Conservation (phyloP, 441 rosid genomes). For the Pelargonium australe region DNA sequence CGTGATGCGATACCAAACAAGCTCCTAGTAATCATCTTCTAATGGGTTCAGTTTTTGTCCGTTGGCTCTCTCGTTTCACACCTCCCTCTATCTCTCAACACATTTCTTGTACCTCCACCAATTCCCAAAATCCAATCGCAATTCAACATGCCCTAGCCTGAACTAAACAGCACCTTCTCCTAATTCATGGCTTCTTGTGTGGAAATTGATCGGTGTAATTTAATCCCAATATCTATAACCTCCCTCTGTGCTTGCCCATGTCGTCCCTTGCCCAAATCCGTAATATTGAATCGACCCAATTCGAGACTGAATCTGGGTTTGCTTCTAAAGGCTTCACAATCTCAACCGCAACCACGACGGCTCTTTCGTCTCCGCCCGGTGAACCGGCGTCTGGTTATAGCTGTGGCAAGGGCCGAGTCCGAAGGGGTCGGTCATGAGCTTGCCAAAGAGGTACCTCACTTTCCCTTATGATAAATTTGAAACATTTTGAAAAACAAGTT, state of each 20-base stretch:
- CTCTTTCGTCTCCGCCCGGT: conserved; percentile 22
- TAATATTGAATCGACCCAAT: conserved; percentile 26
- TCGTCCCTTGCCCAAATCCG: conserved; percentile 36
- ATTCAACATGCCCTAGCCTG: too few species aligned
- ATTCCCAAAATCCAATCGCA: too few species aligned
- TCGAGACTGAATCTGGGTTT: conserved; percentile 28
- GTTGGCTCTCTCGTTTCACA: too few species aligned
- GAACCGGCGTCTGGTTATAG: conserved; percentile 37
- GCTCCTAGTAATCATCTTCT: too few species aligned
- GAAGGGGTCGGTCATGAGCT: conserved; percentile 37
- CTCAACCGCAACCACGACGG: conserved; percentile 19
- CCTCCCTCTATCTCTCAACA: too few species aligned
- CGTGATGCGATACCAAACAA: too few species aligned
- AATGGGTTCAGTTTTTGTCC: too few species aligned
- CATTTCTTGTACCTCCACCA: too few species aligned
- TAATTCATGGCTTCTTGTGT: conserved; percentile 43
- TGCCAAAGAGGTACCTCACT: conserved; percentile 31
- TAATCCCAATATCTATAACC: conserved; percentile 33
- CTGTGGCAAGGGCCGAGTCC: conserved; percentile 43
- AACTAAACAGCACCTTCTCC: too few species aligned
- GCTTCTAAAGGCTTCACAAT: too few species aligned
- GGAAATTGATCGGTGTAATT: conserved; percentile 34
- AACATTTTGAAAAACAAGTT: background rate
- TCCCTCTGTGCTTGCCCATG: conserved; percentile 40
- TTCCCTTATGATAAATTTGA: background rate